Percentiles rank a stretch among this genome's conserved stretches.
These are phyloP conservation scores for Candida verbasci DNA, from an alignment of 805 yeast genomes.

Conservation along the genomic window DNA sequence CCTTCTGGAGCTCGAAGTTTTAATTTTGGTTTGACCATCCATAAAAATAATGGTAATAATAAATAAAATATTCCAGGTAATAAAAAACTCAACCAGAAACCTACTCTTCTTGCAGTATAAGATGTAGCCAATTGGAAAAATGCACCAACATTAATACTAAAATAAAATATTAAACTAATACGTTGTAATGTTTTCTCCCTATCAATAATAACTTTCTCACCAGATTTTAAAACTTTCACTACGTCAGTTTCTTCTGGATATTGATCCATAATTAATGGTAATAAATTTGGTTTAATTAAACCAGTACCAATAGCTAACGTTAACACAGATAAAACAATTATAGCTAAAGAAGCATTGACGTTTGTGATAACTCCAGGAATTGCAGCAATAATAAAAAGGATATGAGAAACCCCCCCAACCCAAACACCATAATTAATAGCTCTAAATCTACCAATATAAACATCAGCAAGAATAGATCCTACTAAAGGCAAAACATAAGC, in stretches of 20 bases:
- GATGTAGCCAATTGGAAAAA: conserved; percentile 51
- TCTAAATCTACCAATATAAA: conserved; percentile 42
- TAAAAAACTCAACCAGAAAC: conserved; percentile 53
- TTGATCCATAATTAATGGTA: conserved; percentile 45
- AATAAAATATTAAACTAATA: conserved; percentile 46
- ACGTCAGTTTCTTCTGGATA: conserved; percentile 54
- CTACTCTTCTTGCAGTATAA: conserved; percentile 47
- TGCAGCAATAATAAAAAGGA: conserved; percentile 46
- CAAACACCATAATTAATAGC: conserved; percentile 48
- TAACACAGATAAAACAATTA: conserved; percentile 38
- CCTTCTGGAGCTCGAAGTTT: conserved; percentile 35
- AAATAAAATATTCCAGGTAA: conserved; percentile 36
- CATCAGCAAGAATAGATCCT: conserved; percentile 52
- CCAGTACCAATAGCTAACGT: conserved; percentile 47
- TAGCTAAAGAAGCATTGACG: conserved; percentile 38
- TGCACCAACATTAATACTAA: conserved; percentile 54
- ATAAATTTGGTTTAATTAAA: conserved; percentile 50
- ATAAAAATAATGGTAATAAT: conserved; percentile 26
- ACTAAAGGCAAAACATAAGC: conserved; percentile 49
- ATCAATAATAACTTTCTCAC: conserved; percentile 61
- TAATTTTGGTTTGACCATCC: conserved; percentile 24
- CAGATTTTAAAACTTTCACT: conserved; percentile 52
- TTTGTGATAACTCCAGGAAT: conserved; percentile 34
- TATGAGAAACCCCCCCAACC: conserved; percentile 44
- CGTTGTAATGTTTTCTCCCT: conserved; percentile 40